Evolutionary conservation across 2,329 filamentous ascomycete genomes (phyloP), one percentile per base, ranked within the genome.

Genomic region (Talaromyces sp.): DNA sequence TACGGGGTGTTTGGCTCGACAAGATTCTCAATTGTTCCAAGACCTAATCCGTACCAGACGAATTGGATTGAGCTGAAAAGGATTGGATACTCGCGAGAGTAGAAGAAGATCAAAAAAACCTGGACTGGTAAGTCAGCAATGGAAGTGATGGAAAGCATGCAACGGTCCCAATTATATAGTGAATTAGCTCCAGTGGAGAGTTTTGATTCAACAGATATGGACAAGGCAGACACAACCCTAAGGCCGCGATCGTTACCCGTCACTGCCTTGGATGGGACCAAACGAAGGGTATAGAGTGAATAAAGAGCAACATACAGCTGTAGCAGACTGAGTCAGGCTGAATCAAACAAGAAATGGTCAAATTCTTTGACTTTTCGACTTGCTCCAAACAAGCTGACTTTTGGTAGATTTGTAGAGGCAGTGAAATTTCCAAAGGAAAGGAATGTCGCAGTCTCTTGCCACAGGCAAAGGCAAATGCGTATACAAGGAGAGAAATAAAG

Each of bases 31-130:
- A 27, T 5, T 61, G 49, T 54, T 52, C 49, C 57, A 54, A 60
- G 52, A 58, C 60, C 63, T 64, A 63, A 63, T 67, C 61, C 68
- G 70, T 72, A 61, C 70, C 70, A 61, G 70, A 72, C 70, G 69
- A 64, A 54, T 35, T 45, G 33, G 51, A 56, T 64, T 60, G 64
- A 57, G 65, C 49, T 36, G 8, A 33, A 54, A 65, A 60, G 52
- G 60, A 62, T 47, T 60, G 64, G 54, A 56, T 57, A 55, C 55
- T 57, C 41, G 40, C 36, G 51, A 47, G 16, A 33, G 33, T 20
- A 45, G n/a, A 30, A 30, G 36, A 46, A 46, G 19, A 46, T 22
- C 33, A 30, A 24, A n/a, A 13, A 16, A 51, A 48, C 47, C 39
- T 19, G 43, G 44, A 32, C 10, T 13, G n/a, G 32, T 14, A 24